Evolutionary conservation across 208 protist genomes (phyloP), one percentile per base, ranked within the genome.

Genomic region (Trypanosoma mega): DNA sequence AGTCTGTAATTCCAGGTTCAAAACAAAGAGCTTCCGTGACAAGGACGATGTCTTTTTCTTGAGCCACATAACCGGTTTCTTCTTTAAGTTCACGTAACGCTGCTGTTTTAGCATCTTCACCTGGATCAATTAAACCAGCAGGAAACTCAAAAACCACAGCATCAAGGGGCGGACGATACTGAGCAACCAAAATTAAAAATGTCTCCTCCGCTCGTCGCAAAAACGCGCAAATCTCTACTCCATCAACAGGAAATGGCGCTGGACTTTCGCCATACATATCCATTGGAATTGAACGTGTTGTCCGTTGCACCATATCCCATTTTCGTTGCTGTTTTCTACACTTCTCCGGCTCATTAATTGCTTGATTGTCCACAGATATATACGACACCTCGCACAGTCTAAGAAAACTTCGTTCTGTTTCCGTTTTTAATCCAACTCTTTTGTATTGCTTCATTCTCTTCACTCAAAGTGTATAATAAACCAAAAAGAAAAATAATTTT

Each of bases 111-210:
- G 75, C 55, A 54, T 59, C 70, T 67, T 96, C 90, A 11, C 61
- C 68, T 1, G 47, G 63, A 36, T 96, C 84, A 16, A 96, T 64
- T 46, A 96, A 72, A 2, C 90, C 90, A 14, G 86, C 82, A 14
- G 90, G 90, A 73, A 96, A 93, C 44, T 96, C 86, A 14, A 92
- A 33, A 9, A 67, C 69, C 2, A 89, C 30, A 6, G 70, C 63
- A 70, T 90, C 83, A 18, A 96, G 20, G 1, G 90, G 83, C 6
- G 85, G 84, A 21, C 90, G 78, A 70, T 91, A 96, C 48, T 96
- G 90, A 18, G 72, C 72, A 47, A 96, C 81, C 2, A 96, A 63
- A 54, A 95, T 75, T 27, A 93, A 45, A 52, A 76, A 88, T 24
- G 46, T 61, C 26, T 74, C 51, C 1, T 50, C 37, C 5, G n/a